Percentiles rank a stretch among this genome's conserved stretches.
These are phyloP conservation scores for Schizochytrium sp. DNA, from an alignment of 108 stramenopile species.

Conservation along the genomic window DNA sequence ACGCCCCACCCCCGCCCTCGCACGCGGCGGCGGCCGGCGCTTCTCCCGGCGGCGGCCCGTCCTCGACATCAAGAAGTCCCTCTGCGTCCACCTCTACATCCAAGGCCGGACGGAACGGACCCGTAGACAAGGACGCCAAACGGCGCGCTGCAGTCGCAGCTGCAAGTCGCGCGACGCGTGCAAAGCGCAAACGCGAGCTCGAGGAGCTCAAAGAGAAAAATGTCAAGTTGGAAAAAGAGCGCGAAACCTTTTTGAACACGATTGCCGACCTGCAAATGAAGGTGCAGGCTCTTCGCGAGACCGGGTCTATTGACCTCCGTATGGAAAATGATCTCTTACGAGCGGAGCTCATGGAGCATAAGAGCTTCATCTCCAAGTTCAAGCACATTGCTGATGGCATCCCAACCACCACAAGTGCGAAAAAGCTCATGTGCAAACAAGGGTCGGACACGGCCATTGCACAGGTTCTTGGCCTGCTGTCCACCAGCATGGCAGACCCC, in stretches of 20 bases:
- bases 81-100: no score
- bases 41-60: no score
- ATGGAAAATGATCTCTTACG: neutral
- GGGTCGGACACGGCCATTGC: neutral
- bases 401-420: neutral
- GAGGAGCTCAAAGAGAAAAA: slow-evolving; percentile 12
- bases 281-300: slow-evolving; percentile 4
- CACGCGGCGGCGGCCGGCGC: no score
- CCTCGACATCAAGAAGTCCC: no score
- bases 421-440: slow-evolving; percentile 17
- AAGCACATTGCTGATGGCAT: slow-evolving; percentile 14
- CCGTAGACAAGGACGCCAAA: neutral
- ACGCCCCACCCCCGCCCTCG: no score
- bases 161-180: neutral
- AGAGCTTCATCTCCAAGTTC: neutral
- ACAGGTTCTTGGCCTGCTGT: neutral
- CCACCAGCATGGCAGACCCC: slow-evolving; percentile 16
- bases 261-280: slow-evolving; percentile 15
- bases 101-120: no score
- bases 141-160: slow-evolving; percentile 9
- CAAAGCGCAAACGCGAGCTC: slow-evolving; percentile 5
- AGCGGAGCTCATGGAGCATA: slow-evolving; percentile 4
- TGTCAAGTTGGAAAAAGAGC: neutral
- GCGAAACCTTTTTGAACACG: slow-evolving; percentile 2
- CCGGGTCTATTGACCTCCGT: neutral